Base-by-base conservation (phyloP, 495 filamentous ascomycete genomes). In the Mycothermus thermophilus region DNA sequence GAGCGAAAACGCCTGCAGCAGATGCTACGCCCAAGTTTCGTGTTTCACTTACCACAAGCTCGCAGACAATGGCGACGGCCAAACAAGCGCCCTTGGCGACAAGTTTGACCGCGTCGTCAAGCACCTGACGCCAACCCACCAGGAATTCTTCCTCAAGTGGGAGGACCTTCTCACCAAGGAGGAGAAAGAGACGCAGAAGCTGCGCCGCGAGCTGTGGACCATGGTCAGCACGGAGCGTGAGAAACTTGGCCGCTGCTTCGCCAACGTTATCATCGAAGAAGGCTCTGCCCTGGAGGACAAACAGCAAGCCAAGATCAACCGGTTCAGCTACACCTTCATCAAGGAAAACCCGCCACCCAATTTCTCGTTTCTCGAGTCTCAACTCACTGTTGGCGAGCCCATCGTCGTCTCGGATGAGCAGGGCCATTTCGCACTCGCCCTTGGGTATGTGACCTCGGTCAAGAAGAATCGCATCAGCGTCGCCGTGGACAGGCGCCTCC, bases 41-140 rank as follows among this genome's bases (percentile, higher is more conserved):
- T 97, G 90, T 50, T 90, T 95, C 49, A 74, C 92, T 33, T 97
- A 95, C 47, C 86, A 97, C 54, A 90, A 82, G 42, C 73, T 96
- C n/a, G 67, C 74, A 0, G 90, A 96, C 45, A 71, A 77, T 44
- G 90, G 90, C 1, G 69, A 79, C 43, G 76, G 80, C 18, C 80
- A 90, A 47, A 79, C 79, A 4, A 90, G 81, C 40, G 77, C 74
- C 8, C 65, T 85, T 30, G 73, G 74, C 38, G 67, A 79, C 1
- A 75, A 79, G 41, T 93, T 93, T 40, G 75, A 80, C 12, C 74
- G 81, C 20, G 61, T 79, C 3, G 81, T 87, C 26, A 57, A 69
- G 34, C 79, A 90, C 48, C 63, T 96, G 18, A 82, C 67, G 18
- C 68, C 78, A 1, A 50, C 58, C 3, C 83, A 94, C 52, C 68